Evolutionary conservation across 1,139 yeast species (phyloP).

Genomic region (Suhomyces terraborum): DNA sequence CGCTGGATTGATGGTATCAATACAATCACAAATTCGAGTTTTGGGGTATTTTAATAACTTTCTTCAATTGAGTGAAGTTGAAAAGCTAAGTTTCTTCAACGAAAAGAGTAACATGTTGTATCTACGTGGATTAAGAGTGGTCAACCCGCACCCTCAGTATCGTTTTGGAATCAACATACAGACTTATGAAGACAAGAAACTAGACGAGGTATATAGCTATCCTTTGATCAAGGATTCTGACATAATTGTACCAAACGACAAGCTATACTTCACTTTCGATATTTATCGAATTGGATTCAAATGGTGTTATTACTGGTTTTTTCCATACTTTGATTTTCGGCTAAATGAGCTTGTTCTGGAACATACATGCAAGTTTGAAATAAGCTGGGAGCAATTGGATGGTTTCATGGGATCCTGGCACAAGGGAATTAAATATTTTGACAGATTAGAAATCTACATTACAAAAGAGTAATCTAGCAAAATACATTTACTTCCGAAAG

Average conservation of each 20-base stretch:
- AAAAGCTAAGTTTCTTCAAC: background rate
- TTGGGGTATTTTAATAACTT: constrained; percentile 58
- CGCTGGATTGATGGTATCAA: constrained; percentile 70
- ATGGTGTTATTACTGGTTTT: constrained; percentile 25
- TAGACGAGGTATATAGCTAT: background rate
- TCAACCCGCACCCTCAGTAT: background rate
- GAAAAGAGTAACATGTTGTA: background rate
- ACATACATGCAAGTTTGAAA: background rate
- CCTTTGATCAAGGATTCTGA: background rate
- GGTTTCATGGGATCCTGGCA: constrained; percentile 65
- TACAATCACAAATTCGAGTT: constrained; percentile 68
- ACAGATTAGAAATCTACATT: constrained; percentile 18
- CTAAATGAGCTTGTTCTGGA: background rate
- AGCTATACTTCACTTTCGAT: background rate
- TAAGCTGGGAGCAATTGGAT: constrained; percentile 63
- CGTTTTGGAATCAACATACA: constrained; percentile 1
- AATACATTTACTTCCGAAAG: no score
- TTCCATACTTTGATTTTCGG: constrained; percentile 17
- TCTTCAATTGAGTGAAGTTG: constrained; percentile 11
- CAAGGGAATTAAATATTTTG: constrained; percentile 58
- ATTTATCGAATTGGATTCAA: constrained; percentile 5
- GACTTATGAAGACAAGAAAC: background rate
- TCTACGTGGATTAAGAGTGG: constrained; percentile 5
- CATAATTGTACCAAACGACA: background rate
- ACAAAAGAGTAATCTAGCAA: no score